These are phyloP conservation scores for Zoysia matrella DNA, from an alignment of 202 grass and related monocot genomes.

Conservation along the genomic window DNA sequence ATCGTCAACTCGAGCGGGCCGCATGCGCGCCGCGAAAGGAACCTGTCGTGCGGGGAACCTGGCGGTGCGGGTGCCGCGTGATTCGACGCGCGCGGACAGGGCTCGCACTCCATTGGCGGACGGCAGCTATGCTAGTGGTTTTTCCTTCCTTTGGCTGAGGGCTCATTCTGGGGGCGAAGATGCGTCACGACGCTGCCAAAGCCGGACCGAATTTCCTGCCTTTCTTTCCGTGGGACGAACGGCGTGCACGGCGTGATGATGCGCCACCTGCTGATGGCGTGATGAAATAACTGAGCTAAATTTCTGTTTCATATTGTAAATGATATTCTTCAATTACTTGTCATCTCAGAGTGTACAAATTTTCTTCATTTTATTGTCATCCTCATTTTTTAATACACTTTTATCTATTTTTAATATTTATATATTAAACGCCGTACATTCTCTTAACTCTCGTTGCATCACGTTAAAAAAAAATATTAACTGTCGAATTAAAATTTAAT, in stretches of 20 bases:
- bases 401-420: too few species aligned
- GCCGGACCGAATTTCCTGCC: neutral
- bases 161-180: neutral
- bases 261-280: neutral
- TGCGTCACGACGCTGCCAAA: neutral
- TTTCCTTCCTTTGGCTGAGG: neutral
- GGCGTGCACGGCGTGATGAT: neutral
- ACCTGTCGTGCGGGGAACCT: constrained; percentile 29
- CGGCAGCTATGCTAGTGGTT: neutral
- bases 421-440: too few species aligned
- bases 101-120: constrained; percentile 10
- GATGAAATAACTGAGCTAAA: neutral
- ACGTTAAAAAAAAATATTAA: too few species aligned
- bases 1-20: constrained; percentile 34
- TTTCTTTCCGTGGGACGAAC: neutral
- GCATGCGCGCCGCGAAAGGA: constrained; percentile 4
- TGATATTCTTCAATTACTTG: too few species aligned
- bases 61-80: constrained; percentile 27
- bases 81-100: constrained; percentile 30
- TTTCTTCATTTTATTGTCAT: too few species aligned
- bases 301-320: neutral
- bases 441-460: too few species aligned
- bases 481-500: too few species aligned
- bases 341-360: too few species aligned
- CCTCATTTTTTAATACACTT: too few species aligned